These are phyloP conservation scores for Diutina catenulata DNA, from an alignment of 1,139 yeast species.

Conservation along the genomic window DNA sequence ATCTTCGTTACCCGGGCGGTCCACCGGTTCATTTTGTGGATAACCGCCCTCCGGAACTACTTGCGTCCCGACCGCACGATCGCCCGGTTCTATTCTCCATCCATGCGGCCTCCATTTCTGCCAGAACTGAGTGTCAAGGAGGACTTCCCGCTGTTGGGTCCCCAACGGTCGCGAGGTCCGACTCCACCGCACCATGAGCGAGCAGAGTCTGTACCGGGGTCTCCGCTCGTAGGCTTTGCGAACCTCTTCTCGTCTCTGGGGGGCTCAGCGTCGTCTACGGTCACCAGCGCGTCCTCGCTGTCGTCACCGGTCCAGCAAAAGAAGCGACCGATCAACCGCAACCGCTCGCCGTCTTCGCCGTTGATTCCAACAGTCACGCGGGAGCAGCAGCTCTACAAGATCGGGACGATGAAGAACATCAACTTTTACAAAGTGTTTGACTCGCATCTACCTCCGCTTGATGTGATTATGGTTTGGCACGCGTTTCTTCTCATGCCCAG, in stretches of 20 bases:
- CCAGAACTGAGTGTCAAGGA: too few relatives aligned
- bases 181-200: too few relatives aligned
- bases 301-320: too few relatives aligned
- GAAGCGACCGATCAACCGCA: constrained; percentile 6
- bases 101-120: too few relatives aligned
- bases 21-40: constrained; percentile 19
- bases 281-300: too few relatives aligned
- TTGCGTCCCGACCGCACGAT: constrained; percentile 3
- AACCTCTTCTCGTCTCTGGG: too few relatives aligned
- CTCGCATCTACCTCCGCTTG: constrained; percentile 19
- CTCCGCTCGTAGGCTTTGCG: too few relatives aligned
- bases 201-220: too few relatives aligned
- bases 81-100: too few relatives aligned
- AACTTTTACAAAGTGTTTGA: constrained; percentile 6
- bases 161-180: background rate
- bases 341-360: background rate
- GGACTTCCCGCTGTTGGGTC: too few relatives aligned
- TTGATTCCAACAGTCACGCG: background rate
- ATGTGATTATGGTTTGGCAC: constrained; percentile 31
- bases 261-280: too few relatives aligned
- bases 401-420: background rate
- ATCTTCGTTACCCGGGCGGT: constrained; percentile 19
- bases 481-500: constrained; percentile 19
- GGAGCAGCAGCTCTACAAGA: background rate
- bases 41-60: constrained; percentile 12